Evolutionary conservation across 2,329 filamentous ascomycete species (phyloP), one percentile per base, ranked within the genome.

Genomic region (Corniculantispora saksenae): DNA sequence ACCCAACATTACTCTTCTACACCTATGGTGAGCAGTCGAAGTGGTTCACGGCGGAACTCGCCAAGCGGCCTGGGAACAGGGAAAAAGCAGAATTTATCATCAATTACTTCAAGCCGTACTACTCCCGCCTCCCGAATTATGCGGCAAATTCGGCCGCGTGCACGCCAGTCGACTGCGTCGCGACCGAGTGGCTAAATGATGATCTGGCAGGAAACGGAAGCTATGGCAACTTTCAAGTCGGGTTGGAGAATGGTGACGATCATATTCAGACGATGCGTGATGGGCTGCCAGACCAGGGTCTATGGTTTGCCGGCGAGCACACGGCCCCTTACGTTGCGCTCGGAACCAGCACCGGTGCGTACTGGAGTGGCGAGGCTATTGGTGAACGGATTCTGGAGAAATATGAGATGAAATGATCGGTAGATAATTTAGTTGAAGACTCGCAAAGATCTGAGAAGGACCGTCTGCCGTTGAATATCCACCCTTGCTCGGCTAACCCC

Each of bases 291-390:
- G 87, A 86, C 15, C 80, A 87, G 25, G 88, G 91, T 0, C 73
- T 97, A 10, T 97, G 93, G 93, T 82, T 97, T 69, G 93, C 93
- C 0, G 93, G 93, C 0, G 93, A 97, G 78, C 93, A 97, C 78
- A 97, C 93, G 25, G 90, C 92, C 63, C 93, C 94, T 5, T 97
- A 97, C 79, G 89, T 96, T 32, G 93, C 91, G 13, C 77, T 97
- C 67, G 94, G 94, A 0, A 97, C 94, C 5, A 91, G 90, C 15
- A 96, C 93, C 0, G 94, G 94, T 0, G 94, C 94, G 13, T 97
- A 93, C 76, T 97, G 92, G 92, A 93, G 91, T 74, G 94, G 94
- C 1, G 92, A 97, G 79, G 85, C 84, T 23, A 91, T 93, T 40
- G 93, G 85, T 1, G 84, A 81, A 74, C 85, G 88, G 72, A 86